These are phyloP conservation scores for Grosmannia penicillata DNA, from an alignment of 2,329 filamentous ascomycete genomes.

Conservation along the genomic window DNA sequence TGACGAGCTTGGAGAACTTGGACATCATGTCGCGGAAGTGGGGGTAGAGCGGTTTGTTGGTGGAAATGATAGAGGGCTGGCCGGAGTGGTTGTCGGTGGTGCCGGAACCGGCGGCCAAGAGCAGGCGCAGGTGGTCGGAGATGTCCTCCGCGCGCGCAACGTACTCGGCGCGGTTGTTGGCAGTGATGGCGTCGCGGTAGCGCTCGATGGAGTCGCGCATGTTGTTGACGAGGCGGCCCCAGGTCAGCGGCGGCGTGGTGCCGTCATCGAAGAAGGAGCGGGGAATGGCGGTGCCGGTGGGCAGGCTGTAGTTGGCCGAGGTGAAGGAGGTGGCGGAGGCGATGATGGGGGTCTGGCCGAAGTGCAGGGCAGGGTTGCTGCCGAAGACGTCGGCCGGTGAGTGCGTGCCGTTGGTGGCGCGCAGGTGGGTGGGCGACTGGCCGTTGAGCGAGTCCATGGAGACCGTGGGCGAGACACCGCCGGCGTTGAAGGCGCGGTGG, in stretches of 20 bases:
- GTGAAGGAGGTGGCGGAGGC: conserved; percentile 49
- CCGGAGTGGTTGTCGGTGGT: conserved; percentile 98
- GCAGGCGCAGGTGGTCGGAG: conserved; percentile 82
- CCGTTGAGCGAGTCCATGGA: conserved; percentile 85
- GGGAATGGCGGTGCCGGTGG: conserved; percentile 48
- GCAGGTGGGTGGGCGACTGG: conserved; percentile 31
- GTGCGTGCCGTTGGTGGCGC: conserved; percentile 25
- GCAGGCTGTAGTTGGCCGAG: conserved; percentile 39
- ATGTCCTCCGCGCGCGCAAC: conserved; percentile 94
- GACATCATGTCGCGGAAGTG: conserved; percentile 99
- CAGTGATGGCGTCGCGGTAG: conserved; percentile 80
- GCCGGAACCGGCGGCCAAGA: conserved; percentile 89
- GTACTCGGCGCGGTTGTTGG: conserved; percentile 73
- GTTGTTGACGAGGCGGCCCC: conserved; percentile 79
- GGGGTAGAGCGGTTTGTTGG: conserved; percentile 91
- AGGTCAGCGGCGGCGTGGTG: conserved; percentile 66
- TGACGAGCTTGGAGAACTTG: conserved; percentile 95
- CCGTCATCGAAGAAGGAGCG: conserved; percentile 85
- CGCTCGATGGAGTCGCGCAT: conserved; percentile 84
- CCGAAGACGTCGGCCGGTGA: conserved; percentile 38
- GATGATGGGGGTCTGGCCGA: conserved; percentile 31
- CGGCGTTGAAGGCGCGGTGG: conserved; percentile 45
- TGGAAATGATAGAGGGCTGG: conserved; percentile 97
- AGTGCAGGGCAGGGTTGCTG: conserved; percentile 26
- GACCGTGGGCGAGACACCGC: conserved; percentile 68